Evolutionary conservation across 208 protist genomes (phyloP).

Genomic region (Trypanosoma congolense): DNA sequence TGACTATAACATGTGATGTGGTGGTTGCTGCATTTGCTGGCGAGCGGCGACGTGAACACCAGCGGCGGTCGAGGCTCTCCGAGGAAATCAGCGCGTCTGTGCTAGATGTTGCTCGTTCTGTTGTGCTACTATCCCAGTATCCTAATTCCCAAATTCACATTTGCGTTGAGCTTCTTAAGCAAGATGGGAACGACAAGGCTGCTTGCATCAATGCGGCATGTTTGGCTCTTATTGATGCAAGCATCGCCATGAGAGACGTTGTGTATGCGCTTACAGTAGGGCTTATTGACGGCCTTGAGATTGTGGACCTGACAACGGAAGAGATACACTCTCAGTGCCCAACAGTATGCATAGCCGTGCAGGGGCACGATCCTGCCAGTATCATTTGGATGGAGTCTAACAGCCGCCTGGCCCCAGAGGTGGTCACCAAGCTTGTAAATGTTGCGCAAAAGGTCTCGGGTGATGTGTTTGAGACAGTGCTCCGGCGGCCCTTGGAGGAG

Average conservation of each 20-base stretch:
- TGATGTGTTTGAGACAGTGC: constrained; percentile 31
- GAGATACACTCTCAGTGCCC: constrained; percentile 77
- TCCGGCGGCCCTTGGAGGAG: constrained; percentile 46
- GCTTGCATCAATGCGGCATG: constrained; percentile 85
- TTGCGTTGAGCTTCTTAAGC: constrained; percentile 68
- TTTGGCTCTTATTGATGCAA: constrained; percentile 79
- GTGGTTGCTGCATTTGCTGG: constrained; percentile 76
- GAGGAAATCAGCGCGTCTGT: constrained; percentile 77
- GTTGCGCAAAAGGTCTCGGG: constrained; percentile 41
- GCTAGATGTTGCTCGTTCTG: constrained; percentile 63
- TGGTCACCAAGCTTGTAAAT: constrained; percentile 44
- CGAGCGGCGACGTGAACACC: constrained; percentile 51
- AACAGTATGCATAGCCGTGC: constrained; percentile 52
- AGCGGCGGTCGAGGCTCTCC: constrained; percentile 47
- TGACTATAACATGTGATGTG: constrained; percentile 73
- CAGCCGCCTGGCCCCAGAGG: constrained; percentile 52
- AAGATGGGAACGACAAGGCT: constrained; percentile 79
- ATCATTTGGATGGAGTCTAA: constrained; percentile 81
- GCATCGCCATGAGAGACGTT: constrained; percentile 76
- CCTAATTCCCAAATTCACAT: constrained; percentile 87
- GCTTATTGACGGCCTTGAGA: constrained; percentile 52
- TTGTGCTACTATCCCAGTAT: constrained; percentile 78
- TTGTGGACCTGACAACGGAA: constrained; percentile 72
- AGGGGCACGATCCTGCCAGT: constrained; percentile 49
- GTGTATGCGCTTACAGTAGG: constrained; percentile 67